Percentiles rank a stretch among this genome's conserved stretches.
These are phyloP conservation scores for Viola odorata DNA, from an alignment of 345 rosid genomes.

Conservation along the genomic window DNA sequence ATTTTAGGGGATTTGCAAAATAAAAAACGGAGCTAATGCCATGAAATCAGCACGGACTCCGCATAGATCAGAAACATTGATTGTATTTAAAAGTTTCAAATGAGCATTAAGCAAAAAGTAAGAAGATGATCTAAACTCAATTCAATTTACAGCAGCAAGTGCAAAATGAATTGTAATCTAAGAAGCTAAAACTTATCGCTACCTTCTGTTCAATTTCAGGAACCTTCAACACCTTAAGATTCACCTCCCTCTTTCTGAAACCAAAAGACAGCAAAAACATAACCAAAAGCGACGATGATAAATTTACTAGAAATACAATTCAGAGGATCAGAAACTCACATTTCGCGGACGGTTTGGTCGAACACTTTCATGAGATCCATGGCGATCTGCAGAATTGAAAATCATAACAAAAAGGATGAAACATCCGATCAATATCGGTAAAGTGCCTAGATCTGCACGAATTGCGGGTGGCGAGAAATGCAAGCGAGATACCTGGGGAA, in stretches of 20 bases:
- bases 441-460: conserved; percentile 6
- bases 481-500: not conserved
- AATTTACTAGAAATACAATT: not conserved
- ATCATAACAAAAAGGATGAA: not conserved
- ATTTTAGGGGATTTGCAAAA: not conserved
- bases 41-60: not conserved
- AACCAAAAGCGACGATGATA: conserved; percentile 6
- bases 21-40: not conserved
- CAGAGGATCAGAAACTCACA: conserved; percentile 39
- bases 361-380: conserved; percentile 99
- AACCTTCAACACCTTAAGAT: conserved; percentile 92
- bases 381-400: conserved; percentile 12
- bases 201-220: conserved; percentile 99
- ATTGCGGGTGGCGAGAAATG: not conserved
- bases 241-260: conserved; percentile 91
- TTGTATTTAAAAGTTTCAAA: not conserved
- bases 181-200: not conserved
- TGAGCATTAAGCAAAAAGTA: not conserved
- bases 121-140: not conserved
- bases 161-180: not conserved
- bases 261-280: not conserved
- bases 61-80: not conserved
- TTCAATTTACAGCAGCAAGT: too few relatives aligned
- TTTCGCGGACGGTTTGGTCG: conserved; percentile 98
- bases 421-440: not conserved